Evolutionary conservation across 768 basidiomycete species (phyloP).

Genomic region (Gymnopilus junonius): DNA sequence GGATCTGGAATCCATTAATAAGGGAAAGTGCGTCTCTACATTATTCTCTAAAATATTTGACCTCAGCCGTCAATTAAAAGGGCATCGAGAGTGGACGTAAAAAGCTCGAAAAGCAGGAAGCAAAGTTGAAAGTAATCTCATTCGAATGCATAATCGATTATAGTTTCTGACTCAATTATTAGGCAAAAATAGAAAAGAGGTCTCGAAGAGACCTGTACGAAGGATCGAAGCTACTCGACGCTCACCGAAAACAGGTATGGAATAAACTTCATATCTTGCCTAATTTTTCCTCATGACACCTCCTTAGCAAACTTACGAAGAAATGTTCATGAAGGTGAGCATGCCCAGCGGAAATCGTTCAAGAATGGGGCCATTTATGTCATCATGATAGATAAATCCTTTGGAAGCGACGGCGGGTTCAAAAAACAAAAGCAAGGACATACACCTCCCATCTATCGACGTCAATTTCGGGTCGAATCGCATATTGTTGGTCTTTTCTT

Average conservation of each 20-base stretch:
- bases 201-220: constrained; percentile 89
- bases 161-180: background rate
- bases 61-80: constrained; percentile 40
- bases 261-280: background rate
- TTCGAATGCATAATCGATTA: background rate
- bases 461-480: constrained; percentile 95
- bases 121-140: constrained; percentile 77
- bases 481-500: constrained; percentile 63
- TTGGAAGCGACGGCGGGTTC: constrained; percentile 75
- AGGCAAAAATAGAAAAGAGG: constrained; percentile 98
- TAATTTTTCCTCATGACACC: constrained; percentile 1
- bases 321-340: constrained; percentile 95
- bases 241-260: constrained; percentile 84
- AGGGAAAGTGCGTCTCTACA: constrained; percentile 74
- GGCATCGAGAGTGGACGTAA: constrained; percentile 93
- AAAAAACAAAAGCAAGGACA: constrained; percentile 97
- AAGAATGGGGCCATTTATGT: background rate
- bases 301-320: constrained; percentile 91
- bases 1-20: constrained; percentile 90
- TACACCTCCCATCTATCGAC: constrained; percentile 93
- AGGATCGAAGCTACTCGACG: constrained; percentile 93
- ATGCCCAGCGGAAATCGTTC: too few relatives aligned
- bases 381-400: constrained; percentile 78
- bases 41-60: constrained; percentile 16
- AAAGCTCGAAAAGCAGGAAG: constrained; percentile 96